phyloP scores from a whole-genome alignment of 2,329 filamentous ascomycete genomes.

The Aspergillus alliaceus region DNA sequence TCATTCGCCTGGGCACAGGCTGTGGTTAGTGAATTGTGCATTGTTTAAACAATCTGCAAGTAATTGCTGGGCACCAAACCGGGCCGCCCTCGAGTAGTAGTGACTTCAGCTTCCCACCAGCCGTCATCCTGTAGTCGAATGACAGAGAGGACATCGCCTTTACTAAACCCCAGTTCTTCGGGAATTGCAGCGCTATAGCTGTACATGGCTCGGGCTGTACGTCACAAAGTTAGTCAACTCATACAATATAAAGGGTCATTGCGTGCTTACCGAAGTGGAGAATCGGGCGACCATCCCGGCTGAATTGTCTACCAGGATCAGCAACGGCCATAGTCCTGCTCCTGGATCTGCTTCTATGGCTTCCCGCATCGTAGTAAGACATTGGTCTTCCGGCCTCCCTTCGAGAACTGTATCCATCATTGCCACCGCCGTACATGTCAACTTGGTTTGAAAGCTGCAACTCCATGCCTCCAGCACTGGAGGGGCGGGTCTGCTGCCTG shows the following conservation, averaged over 20 bases:
- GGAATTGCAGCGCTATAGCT: slow-evolving; percentile 93
- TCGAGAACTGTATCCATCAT: slow-evolving; percentile 34
- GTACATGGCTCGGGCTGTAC: slow-evolving; percentile 83
- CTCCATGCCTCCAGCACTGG: slow-evolving; percentile 60
- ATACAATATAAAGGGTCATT: background rate
- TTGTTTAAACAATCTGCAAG: slow-evolving; percentile 55
- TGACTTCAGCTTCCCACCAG: slow-evolving; percentile 98
- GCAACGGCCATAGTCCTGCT: slow-evolving; percentile 87
- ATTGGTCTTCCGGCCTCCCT: slow-evolving; percentile 45
- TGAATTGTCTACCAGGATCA: slow-evolving; percentile 68
- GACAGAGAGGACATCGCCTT: slow-evolving; percentile 88
- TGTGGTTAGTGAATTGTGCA: slow-evolving; percentile 25
- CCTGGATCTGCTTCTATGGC: slow-evolving; percentile 56
- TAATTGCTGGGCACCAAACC: slow-evolving; percentile 69
- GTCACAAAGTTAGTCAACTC: slow-evolving; percentile 17
- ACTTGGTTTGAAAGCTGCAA: slow-evolving; percentile 64
- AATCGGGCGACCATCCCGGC: slow-evolving; percentile 81
- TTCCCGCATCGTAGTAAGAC: slow-evolving; percentile 48
- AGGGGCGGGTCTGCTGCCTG: slow-evolving; percentile 50
- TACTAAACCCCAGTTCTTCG: slow-evolving; percentile 87
- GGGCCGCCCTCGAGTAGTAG: slow-evolving; percentile 50
- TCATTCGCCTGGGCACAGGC: slow-evolving; percentile 13
- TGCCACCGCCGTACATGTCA: slow-evolving; percentile 55
- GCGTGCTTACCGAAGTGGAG: slow-evolving; percentile 83
- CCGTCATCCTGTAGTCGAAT: slow-evolving; percentile 92